Base-by-base conservation (phyloP, 139 green algal species). In the Gonium pectorale region DNA sequence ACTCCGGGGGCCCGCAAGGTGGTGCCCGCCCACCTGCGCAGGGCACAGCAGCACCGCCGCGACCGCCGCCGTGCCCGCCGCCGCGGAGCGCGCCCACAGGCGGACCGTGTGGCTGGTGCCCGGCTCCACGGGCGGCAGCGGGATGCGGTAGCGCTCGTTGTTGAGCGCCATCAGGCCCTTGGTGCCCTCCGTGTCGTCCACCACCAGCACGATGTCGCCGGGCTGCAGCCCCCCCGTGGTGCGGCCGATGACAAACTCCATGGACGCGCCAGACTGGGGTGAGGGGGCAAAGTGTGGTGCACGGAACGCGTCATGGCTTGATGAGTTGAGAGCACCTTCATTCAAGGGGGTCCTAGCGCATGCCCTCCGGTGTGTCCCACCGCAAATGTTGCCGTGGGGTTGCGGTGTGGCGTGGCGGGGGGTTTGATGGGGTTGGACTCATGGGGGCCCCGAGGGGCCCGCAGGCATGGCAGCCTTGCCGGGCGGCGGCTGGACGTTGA, bases 31-130 rank as follows among this genome's bases (percentile, higher is more conserved):
- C 71, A 80, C 71, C 71, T 81, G 73, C 15, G 73, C 85, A 6
- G 89, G 89, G 79, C 89, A 93, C 67, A 69, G 77, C 80, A 93
- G 85, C 40, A 87, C 54, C 11, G 70, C 77, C 3, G 59, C 63
- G 56, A 93, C 66, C 21, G 44, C 26, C 46, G 85, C 71, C 31
- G 56, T 80, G 51, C 66, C 82, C 26, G 89, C 59, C n/a, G 59
- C 43, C 21, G 37, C 22, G 3, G 60, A 67, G 19, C 82, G 40
- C 40, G 88, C 64, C 89, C 89, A 92, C 74, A 90, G 19, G 3
- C 72, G 72, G 62, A 88, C 79, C 26, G 54, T 67, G 54, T 83
- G 85, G 5, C 11, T 27, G 0, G 27, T 26, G 9, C 81, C 85
- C 26, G 85, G 80, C 35, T 54, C 17, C n/a, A 90, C 41, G 5